Conservation (phyloP, 2,329 filamentous ascomycete species). For the Xylariaceae sp. region DNA sequence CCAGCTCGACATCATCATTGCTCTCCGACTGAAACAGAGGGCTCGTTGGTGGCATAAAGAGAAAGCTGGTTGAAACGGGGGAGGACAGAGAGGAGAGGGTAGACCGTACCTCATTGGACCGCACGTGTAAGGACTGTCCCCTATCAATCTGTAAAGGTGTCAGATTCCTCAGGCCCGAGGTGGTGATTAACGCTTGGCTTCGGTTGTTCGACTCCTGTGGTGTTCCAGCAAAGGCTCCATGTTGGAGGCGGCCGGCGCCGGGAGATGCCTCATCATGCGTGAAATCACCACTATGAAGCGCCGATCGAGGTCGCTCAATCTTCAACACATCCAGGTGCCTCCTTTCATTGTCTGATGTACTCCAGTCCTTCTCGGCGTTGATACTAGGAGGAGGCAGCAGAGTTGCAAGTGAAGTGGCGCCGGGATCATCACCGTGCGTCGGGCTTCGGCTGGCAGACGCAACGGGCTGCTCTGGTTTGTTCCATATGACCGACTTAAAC, state of each 20-base stretch:
- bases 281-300: slow-evolving; percentile 63
- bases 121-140: slow-evolving; percentile 30
- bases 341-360: slow-evolving; percentile 36
- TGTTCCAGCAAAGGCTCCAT: slow-evolving; percentile 19
- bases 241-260: slow-evolving; percentile 22
- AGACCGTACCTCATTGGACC: slow-evolving; percentile 37
- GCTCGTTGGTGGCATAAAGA: slow-evolving; percentile 83
- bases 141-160: slow-evolving; percentile 42
- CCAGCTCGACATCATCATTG: slow-evolving; percentile 69
- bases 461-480: slow-evolving; percentile 26
- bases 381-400: slow-evolving; percentile 45
- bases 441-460: slow-evolving; percentile 36
- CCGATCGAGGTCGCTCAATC: slow-evolving; percentile 79
- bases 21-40: slow-evolving; percentile 85
- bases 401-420: slow-evolving; percentile 33
- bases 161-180: slow-evolving; percentile 52
- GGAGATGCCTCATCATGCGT: slow-evolving; percentile 41
- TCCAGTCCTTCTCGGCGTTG: slow-evolving; percentile 41
- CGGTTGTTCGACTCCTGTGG: slow-evolving; percentile 12
- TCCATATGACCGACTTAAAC: slow-evolving; percentile 35
- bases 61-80: slow-evolving; percentile 72
- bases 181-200: slow-evolving; percentile 45
- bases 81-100: slow-evolving; percentile 61
- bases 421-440: slow-evolving; percentile 32
- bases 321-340: slow-evolving; percentile 51